phyloP scores from a whole-genome alignment of 345 rosid genomes.

The Melaleuca alternifolia region DNA sequence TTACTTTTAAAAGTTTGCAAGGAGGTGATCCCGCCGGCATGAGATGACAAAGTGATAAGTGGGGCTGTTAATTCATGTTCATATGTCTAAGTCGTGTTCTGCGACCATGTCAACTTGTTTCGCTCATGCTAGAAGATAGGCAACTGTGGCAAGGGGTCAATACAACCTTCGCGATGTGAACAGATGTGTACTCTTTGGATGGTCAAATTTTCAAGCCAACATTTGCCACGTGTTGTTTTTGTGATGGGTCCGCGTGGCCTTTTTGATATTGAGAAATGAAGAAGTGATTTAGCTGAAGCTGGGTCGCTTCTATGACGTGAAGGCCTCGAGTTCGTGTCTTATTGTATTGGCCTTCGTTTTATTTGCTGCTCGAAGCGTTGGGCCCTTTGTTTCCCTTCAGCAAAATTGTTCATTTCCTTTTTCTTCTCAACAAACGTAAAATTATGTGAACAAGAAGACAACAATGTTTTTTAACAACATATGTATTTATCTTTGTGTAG shows the following conservation, averaged over 20 bases:
- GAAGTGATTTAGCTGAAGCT: rapidly evolving
- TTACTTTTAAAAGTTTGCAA: neutral
- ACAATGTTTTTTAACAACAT: too few species aligned
- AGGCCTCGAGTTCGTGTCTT: too few species aligned
- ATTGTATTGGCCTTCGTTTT: too few species aligned
- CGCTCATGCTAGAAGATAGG: neutral
- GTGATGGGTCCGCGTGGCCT: rapidly evolving
- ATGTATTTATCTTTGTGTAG: too few species aligned
- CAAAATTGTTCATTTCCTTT: too few species aligned
- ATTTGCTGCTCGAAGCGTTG: too few species aligned
- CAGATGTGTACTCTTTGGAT: neutral
- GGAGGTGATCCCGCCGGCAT: neutral
- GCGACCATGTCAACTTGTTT: rapidly evolving
- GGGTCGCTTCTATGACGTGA: too few species aligned
- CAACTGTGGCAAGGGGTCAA: neutral
- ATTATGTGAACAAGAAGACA: too few species aligned
- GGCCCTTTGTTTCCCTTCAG: too few species aligned
- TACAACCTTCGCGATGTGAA: neutral
- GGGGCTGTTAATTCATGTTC: neutral
- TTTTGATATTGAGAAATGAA: neutral
- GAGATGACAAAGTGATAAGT: neutral
- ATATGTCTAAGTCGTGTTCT: too few species aligned
- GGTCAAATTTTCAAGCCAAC: too few species aligned
- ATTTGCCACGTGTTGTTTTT: neutral
- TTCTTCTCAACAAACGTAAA: too few species aligned